Evolutionary conservation across 139 green algal species (phyloP).

Genomic region (Tetradesmus obliquus): DNA sequence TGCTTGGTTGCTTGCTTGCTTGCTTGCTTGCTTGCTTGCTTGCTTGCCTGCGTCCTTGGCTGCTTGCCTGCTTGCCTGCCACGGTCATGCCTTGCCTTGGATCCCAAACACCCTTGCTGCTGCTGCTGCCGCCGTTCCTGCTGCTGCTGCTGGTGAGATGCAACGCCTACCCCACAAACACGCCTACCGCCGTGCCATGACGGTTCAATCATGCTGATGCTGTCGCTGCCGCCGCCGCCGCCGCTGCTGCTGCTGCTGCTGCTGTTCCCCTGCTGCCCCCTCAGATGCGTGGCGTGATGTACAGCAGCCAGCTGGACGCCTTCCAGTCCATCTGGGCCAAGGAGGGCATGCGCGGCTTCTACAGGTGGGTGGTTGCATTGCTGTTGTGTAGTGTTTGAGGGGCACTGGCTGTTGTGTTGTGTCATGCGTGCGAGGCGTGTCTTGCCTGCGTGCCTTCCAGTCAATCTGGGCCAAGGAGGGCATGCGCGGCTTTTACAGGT

Average conservation of each 20-base stretch:
- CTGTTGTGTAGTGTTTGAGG: neutral
- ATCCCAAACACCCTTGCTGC: no score
- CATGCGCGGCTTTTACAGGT: constrained; percentile 85
- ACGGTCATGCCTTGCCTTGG: no score
- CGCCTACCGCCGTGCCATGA: no score
- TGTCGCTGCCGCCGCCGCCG: no score
- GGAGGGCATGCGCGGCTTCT: constrained; percentile 90
- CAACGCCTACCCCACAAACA: no score
- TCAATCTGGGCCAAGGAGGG: constrained; percentile 83
- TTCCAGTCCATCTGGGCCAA: constrained; percentile 72
- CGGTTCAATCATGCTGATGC: no score
- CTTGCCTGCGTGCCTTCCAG: constrained; percentile 38
- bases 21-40: neutral
- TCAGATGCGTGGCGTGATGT: constrained; percentile 85
- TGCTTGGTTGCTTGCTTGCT: neutral
- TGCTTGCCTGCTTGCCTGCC: neutral
- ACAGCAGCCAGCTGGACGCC: constrained; percentile 79
- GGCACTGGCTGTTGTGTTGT: neutral
- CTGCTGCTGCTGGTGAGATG: no score
- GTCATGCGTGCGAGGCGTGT: neutral
- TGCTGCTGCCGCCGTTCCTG: no score
- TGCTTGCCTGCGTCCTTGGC: no score
- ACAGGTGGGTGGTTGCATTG: constrained; percentile 47
- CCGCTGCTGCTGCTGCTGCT: no score
- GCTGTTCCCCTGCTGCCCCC: no score